These are phyloP conservation scores for Eucommia ulmoides DNA, from an alignment of 257 asterid species.

Conservation along the genomic window DNA sequence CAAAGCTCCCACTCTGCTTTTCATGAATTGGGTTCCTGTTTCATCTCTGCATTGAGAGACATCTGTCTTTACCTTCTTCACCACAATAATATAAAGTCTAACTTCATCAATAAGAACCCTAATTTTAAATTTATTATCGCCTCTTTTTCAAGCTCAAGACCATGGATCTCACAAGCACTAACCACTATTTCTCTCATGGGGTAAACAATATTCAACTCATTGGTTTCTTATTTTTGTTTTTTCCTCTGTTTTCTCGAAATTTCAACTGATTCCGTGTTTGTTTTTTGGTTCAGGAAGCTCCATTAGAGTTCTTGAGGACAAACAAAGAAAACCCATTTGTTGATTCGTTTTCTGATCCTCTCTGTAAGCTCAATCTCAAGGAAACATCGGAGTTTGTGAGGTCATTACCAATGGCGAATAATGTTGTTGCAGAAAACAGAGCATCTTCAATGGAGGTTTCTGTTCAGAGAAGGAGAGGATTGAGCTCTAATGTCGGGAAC, in stretches of 20 bases:
- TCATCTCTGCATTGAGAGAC: conserved; percentile 4
- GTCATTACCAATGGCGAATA: conserved; percentile 44
- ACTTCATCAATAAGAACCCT: conserved; percentile 2
- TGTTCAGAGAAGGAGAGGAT: conserved; percentile 21
- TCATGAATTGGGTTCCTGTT: conserved; percentile 11
- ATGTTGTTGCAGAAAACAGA: conserved; percentile 18
- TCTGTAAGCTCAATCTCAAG: conserved; percentile 72
- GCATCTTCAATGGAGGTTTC: conserved; percentile 32
- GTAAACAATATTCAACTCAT: conserved; percentile 9
- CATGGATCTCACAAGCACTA: conserved; percentile 52
- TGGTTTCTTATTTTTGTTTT: not conserved
- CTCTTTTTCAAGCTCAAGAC: not conserved
- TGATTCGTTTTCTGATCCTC: conserved; percentile 51
- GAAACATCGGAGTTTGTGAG: conserved; percentile 79
- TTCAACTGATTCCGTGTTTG: conserved; percentile 2
- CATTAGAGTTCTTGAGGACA: conserved; percentile 22
- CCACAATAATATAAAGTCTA: conserved; percentile 15
- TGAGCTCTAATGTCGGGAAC: conserved; percentile 33
- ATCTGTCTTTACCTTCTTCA: conserved; percentile 12
- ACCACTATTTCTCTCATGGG: conserved; percentile 39
- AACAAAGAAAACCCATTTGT: conserved; percentile 42
- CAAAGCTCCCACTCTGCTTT: conserved; percentile 22
- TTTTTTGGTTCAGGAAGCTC: conserved; percentile 29
- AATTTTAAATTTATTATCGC: conserved; percentile 14
- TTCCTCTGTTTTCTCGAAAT: conserved; percentile 3